Conservation (phyloP, 805 yeast species). For the Starmerella sp. region DNA sequence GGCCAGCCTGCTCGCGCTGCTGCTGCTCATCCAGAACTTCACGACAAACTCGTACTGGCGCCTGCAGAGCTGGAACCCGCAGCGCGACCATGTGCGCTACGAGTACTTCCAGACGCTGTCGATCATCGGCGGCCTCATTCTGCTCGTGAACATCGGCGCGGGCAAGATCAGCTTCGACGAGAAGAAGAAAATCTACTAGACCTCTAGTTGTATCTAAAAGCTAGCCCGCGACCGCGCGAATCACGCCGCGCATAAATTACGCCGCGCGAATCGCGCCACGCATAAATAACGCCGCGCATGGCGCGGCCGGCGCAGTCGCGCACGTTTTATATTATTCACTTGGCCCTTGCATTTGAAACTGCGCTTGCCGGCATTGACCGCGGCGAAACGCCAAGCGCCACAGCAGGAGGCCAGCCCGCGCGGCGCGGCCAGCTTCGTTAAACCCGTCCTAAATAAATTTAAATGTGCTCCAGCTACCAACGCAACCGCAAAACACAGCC, state of each 20-base stretch:
- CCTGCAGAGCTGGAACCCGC: conserved; percentile 53
- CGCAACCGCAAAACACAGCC: no score
- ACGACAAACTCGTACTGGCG: conserved; percentile 84
- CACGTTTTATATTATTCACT: no score
- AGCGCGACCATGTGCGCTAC: conserved; percentile 80
- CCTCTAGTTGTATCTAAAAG: conserved; percentile 6
- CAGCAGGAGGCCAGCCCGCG: no score
- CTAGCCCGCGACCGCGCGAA: no score
- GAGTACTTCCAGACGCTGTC: conserved; percentile 91
- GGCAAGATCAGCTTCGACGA: conserved; percentile 90
- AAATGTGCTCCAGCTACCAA: no score
- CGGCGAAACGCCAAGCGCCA: no score
- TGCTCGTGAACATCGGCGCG: conserved; percentile 92
- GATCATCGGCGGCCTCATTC: conserved; percentile 83
- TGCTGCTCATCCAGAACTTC: conserved; percentile 66
- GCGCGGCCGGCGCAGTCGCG: no score
- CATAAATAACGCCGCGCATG: neutral
- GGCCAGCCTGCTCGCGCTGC: conserved; percentile 54
- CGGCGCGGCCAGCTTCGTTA: no score
- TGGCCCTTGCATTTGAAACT: no score
- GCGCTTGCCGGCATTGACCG: no score
- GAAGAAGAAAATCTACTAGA: conserved; percentile 77
- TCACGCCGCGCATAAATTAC: neutral
- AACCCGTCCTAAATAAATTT: no score
- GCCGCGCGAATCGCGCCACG: neutral